Base-by-base conservation (phyloP, 2,329 filamentous ascomycete species). In the Cryphonectria nitschkei region DNA sequence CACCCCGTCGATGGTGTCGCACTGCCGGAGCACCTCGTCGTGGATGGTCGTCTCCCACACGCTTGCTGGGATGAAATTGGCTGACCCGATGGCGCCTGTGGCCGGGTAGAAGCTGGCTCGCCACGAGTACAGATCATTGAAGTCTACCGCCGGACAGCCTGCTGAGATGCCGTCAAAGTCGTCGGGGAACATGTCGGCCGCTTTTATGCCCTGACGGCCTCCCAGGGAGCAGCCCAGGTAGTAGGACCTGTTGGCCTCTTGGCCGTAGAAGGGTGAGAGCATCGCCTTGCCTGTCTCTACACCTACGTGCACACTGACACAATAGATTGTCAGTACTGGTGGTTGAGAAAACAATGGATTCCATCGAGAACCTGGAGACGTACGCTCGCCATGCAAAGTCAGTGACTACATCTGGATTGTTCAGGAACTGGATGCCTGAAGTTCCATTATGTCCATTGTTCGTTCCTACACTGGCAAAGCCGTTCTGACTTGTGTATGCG, bases 191-290 rank as follows among this genome's bases (percentile, higher is more conserved):
- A 79, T 75, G 73, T 90, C 83, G 0, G 86, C 83, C 8, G 84
- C 83, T 68, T 86, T 86, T 46, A 88, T 79, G 3, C 87, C 88
- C 79, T 90, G 86, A 0, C 88, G 81, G 0, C 89, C 88, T 8
- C 89, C 89, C 0, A 86, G 85, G 0, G 87, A 89, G 75, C 88
- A 90, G 9, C 88, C 88, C 2, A 85, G 75, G 72, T 85, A 90
- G 77, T 90, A 90, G 0, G 82, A 84, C 67, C 83, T 84, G 0
- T 78, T 76, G 0, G 80, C 76, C 0, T 39, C 4, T 3, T 70
- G 72, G 1, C 78, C 78, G 74, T 89, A 90, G 76, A 86, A 88
- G 0, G 77, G 75, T 19, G 82, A 74, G 1, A 82, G 80, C 29
- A 89, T 78, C 26, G 81, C 70, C 74, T 87, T 89, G 16, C 83